Base-by-base conservation (phyloP, 2,329 filamentous ascomycete genomes). In the Eutypa lata region DNA sequence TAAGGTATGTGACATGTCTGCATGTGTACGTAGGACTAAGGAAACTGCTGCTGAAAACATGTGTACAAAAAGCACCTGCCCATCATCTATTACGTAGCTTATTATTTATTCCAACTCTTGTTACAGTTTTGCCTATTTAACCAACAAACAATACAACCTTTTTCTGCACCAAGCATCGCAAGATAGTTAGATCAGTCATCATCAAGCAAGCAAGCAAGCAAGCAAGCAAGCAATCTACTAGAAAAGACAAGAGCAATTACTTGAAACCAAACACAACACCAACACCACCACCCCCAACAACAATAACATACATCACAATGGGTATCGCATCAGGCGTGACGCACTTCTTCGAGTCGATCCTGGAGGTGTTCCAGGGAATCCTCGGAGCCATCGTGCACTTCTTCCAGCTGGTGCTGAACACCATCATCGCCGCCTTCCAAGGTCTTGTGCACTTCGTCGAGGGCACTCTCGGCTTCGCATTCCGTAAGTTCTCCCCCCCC, bases 381-480 rank as follows among this genome's bases (percentile, higher is more conserved):
- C 38, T 65, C 37, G 57, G 54, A 45, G 46, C 55, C 47, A 48
- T 63, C 42, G 6, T 58, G n/a, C 24, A 57, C 50, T 47, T 61
- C 40, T 66, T 68, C 58, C 54, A 62, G 53, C 52, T 54, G 53
- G 51, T 59, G 19, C 6, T 66, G 40, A 52, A 60, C 54, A 33
- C 50, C 35, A 49, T 66, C 45, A 19, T 60, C 33, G 56, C 62
- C 31, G 16, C 66, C 10, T 62, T 64, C 54, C 54, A 49, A 26
- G 58, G 51, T 7, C 53, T 64, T 11, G 59, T 61, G 19, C 40
- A 59, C 21, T 68, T 68, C 44, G 54, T 69, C 43, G 66, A 68
- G 54, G 61, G 63, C 19, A 65, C 64, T 19, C 60, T 69, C 5
- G 65, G 65, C 22, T 68, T 69, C 43, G 65, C 65, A 3, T 55